phyloP scores from a whole-genome alignment of 2,329 filamentous ascomycete species.

The Ceratocystis eucalypticola region DNA sequence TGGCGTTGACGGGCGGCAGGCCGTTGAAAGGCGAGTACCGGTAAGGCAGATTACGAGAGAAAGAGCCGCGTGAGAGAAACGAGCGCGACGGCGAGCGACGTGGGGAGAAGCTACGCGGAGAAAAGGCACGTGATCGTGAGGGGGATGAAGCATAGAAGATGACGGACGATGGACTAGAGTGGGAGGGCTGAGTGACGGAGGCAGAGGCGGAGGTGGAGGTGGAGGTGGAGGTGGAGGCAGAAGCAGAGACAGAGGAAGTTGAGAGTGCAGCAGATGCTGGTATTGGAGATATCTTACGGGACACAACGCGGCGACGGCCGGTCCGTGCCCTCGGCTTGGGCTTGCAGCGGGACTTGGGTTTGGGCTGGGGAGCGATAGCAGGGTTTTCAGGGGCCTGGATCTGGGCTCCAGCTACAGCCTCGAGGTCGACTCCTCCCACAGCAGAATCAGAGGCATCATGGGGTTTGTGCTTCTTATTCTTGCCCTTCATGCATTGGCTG shows the following conservation, averaged over 20 bases:
- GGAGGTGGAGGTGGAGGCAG: not conserved
- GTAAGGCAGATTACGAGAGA: not conserved
- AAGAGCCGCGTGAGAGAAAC: not conserved
- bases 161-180: not conserved
- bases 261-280: not conserved
- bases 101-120: not conserved
- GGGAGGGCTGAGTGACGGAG: not conserved
- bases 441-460: not conserved
- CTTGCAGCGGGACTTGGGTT: not conserved
- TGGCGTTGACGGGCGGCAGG: not conserved
- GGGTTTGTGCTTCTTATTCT: conserved; percentile 14
- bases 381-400: not conserved
- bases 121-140: not conserved
- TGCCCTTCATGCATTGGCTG: conserved; percentile 19
- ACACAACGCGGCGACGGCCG: not conserved
- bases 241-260: not conserved
- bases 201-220: not conserved
- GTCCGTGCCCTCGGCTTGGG: not conserved
- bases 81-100: not conserved
- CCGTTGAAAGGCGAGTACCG: not conserved
- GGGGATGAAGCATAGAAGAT: not conserved
- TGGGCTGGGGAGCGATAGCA: not conserved
- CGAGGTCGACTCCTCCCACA: not conserved
- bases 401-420: not conserved
- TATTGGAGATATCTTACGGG: not conserved